A percentile compares a stretch with the other conserved stretches of the same genome.
Conservation (phyloP, 2,329 filamentous ascomycete species). For the Aspergillus felis region DNA sequence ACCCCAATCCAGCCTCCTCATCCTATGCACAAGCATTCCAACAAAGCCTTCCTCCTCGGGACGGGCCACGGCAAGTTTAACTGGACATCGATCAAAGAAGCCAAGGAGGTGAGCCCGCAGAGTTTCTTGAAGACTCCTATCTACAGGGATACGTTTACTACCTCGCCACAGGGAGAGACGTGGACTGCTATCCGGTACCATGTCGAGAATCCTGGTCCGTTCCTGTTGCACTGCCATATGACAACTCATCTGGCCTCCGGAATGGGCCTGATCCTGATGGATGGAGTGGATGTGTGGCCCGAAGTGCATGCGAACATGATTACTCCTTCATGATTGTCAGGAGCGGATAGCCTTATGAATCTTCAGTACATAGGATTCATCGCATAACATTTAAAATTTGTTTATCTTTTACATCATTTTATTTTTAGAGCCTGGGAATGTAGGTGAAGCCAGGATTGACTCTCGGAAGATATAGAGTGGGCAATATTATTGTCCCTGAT, state of each 20-base stretch:
- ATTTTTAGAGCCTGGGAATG: background rate
- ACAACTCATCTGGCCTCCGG: conserved; percentile 49
- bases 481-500: background rate
- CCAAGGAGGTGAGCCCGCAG: conserved; percentile 44
- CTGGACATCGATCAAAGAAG: conserved; percentile 53
- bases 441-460: background rate
- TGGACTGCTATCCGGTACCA: conserved; percentile 49
- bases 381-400: background rate
- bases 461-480: background rate
- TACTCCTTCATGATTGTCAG: background rate
- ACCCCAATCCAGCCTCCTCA: conserved; percentile 51
- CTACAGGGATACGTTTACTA: conserved; percentile 49
- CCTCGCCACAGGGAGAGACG: conserved; percentile 28
- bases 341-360: background rate
- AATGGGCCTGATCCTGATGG: conserved; percentile 48
- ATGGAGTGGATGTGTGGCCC: conserved; percentile 48
- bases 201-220: conserved; percentile 47
- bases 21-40: conserved; percentile 63
- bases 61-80: conserved; percentile 49
- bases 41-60: conserved; percentile 58
- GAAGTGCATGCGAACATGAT: conserved; percentile 15
- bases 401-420: background rate
- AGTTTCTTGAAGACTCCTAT: conserved; percentile 55
- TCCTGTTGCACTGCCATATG: conserved; percentile 52
- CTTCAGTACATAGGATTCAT: background rate